These are phyloP conservation scores for Conticribra weissflogii DNA, from an alignment of 108 stramenopile genomes.

Conservation along the genomic window DNA sequence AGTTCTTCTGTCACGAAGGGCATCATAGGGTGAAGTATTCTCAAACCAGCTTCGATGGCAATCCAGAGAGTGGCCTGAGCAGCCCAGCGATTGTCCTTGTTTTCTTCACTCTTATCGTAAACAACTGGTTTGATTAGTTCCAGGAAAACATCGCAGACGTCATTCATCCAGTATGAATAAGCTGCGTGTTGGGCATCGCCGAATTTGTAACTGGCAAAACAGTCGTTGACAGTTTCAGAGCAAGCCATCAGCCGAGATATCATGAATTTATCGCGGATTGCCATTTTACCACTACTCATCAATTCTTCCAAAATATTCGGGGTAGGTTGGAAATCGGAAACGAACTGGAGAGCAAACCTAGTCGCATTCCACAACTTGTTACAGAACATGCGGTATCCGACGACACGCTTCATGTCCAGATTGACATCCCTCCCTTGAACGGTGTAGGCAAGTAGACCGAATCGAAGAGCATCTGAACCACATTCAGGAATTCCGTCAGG, in stretches of 20 bases:
- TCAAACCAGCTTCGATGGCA: constrained; percentile 89
- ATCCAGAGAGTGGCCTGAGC: constrained; percentile 95
- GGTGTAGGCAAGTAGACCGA: constrained; percentile 98
- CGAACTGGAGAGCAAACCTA: constrained; percentile 88
- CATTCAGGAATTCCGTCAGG: constrained; percentile 99
- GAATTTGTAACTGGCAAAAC: constrained; percentile 84
- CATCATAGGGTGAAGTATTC: constrained; percentile 98
- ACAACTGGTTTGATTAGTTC: constrained; percentile 98
- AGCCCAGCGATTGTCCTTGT: constrained; percentile 83
- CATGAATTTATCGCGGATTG: constrained; percentile 89
- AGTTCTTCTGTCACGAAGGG: constrained; percentile 99
- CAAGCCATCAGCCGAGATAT: constrained; percentile 91
- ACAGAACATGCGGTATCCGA: constrained; percentile 98
- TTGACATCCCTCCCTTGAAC: constrained; percentile 98
- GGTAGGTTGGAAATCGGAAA: constrained; percentile 88
- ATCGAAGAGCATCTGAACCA: constrained; percentile 97
- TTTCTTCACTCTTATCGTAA: constrained; percentile 69
- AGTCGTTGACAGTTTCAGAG: constrained; percentile 68
- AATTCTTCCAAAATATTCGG: constrained; percentile 80
- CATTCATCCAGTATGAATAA: constrained; percentile 94
- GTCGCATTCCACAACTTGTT: constrained; percentile 99
- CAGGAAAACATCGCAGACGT: constrained; percentile 96
- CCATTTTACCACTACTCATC: constrained; percentile 83
- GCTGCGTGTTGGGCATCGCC: constrained; percentile 87
- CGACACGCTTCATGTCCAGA: constrained; percentile 97